Percentiles rank a stretch among this genome's conserved stretches.
phyloP scores from a whole-genome alignment of 805 yeast genomes.

The Candida insectorum region DNA sequence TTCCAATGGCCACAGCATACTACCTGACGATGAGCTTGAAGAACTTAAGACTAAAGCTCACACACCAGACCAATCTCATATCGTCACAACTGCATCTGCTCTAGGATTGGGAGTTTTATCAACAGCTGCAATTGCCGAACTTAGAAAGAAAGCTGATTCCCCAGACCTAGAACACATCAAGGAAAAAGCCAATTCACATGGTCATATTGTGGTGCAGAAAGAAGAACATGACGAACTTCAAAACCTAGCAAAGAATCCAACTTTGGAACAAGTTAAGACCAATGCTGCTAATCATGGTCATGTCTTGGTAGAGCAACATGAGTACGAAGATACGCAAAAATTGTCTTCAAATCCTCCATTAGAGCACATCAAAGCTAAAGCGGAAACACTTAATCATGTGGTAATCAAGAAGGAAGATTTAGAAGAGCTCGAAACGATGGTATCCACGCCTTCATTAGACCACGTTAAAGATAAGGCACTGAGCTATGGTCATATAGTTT shows the following conservation, averaged over 20 bases:
- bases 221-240: conserved; percentile 9
- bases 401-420: conserved; percentile 1
- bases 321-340: conserved; percentile 15
- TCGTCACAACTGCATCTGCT: conserved; percentile 17
- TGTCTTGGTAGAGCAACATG: conserved; percentile 17
- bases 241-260: conserved; percentile 19
- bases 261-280: conserved; percentile 23
- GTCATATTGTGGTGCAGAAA: conserved; percentile 8
- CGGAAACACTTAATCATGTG: conserved; percentile 9
- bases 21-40: conserved; percentile 9
- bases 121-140: conserved; percentile 8
- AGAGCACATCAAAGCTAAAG: conserved; percentile 17
- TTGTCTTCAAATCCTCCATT: conserved; percentile 13
- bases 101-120: conserved; percentile 2
- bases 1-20: conserved; percentile 12
- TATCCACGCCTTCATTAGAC: conserved; percentile 10
- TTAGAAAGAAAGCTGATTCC: conserved; percentile 11
- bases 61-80: conserved; percentile 14
- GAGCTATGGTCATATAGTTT: conserved; percentile 10
- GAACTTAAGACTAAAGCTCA: conserved; percentile 14
- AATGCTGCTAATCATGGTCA: conserved; percentile 18
- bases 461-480: conserved; percentile 16
- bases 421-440: conserved; percentile 2
- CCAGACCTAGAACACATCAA: conserved; percentile 15
- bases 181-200: conserved; percentile 7